Evolutionary conservation across 768 basidiomycete species (phyloP).

Genomic region (Amanita muscaria): DNA sequence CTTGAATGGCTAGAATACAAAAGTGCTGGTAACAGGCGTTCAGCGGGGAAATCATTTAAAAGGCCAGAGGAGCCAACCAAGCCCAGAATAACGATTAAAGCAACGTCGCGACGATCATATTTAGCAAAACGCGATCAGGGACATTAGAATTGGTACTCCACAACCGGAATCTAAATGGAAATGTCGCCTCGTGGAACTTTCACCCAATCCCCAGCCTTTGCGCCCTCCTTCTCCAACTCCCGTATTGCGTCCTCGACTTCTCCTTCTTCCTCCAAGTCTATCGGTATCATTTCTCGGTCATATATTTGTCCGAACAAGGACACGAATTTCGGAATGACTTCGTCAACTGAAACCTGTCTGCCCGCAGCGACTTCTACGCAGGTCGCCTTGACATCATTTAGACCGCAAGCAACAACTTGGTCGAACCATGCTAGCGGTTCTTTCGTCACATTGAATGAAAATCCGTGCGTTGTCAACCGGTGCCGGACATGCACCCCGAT

Average conservation of each 20-base stretch:
- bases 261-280: slow-evolving; percentile 34
- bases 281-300: slow-evolving; percentile 37
- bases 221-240: slow-evolving; percentile 37
- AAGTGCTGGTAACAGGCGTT: slow-evolving; percentile 38
- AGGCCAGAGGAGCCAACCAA: slow-evolving; percentile 63
- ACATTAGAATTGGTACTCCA: too few species aligned
- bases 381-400: slow-evolving; percentile 73
- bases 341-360: slow-evolving; percentile 31
- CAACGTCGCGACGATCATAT: slow-evolving; percentile 63
- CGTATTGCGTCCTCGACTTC: slow-evolving; percentile 41
- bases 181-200: too few species aligned
- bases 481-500: slow-evolving; percentile 97
- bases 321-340: slow-evolving; percentile 45
- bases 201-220: slow-evolving; percentile 33
- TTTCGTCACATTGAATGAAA: slow-evolving; percentile 80
- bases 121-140: slow-evolving; percentile 21
- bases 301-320: slow-evolving; percentile 38
- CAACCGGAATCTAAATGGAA: too few species aligned
- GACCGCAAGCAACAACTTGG: slow-evolving; percentile 83
- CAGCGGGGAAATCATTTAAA: neutral
- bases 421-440: slow-evolving; percentile 85
- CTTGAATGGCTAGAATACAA: slow-evolving; percentile 67
- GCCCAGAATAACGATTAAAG: slow-evolving; percentile 61
- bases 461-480: slow-evolving; percentile 90
- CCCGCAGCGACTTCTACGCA: slow-evolving; percentile 46